Base-by-base conservation (phyloP, 495 filamentous ascomycete species). In the Hyphodiscus hymeniophilus region DNA sequence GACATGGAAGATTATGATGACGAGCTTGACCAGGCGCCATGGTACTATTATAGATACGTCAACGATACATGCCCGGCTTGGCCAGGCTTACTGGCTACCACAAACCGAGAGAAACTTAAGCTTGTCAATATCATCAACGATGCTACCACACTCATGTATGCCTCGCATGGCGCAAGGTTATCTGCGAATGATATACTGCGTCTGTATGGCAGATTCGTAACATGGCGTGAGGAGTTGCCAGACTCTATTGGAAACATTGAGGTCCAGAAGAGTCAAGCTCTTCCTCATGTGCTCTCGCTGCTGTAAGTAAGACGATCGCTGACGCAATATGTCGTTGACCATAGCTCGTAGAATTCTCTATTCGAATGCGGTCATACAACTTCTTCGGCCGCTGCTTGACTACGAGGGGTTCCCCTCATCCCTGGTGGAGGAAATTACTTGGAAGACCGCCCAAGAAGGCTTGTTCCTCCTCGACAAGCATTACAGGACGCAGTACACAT, bases 281-380 rank as follows among this genome's bases (percentile, higher is more conserved):
- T 67, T 21, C 63, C 66, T 21, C 64, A 68, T 44, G 55, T 68
- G 31, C 55, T 66, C 13, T 64, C 60, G 22, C 54, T 68, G 21
- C 52, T 64, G 66, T 68, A 57, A 18, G 62, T 46, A 30, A 12
- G 15, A 22, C 34, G n/a, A 11, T 7, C 15, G 16, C 15, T 40
- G 20, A 44, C 12, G 3, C 22, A n/a, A 22, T 15, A 13, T 16
- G 15, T 13, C 26, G 16, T 36, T 6, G 32, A 26, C 50, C 55
- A 42, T 54, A 18, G 8, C 8, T 28, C 31, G 12, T 21, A 60
- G 58, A 23, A 57, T 60, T 10, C 33, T 60, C 3, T 60, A 52
- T 24, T 51, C 51, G 16, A 51, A 38, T 13, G 15, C 58, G 3
- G 45, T 60, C 0, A 38, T 52, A 7, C 54, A 57, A 13, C 54